Evolutionary conservation across 108 stramenopile genomes (phyloP), one percentile per base, ranked within the genome.

Genomic region (Cyclotella baltica): DNA sequence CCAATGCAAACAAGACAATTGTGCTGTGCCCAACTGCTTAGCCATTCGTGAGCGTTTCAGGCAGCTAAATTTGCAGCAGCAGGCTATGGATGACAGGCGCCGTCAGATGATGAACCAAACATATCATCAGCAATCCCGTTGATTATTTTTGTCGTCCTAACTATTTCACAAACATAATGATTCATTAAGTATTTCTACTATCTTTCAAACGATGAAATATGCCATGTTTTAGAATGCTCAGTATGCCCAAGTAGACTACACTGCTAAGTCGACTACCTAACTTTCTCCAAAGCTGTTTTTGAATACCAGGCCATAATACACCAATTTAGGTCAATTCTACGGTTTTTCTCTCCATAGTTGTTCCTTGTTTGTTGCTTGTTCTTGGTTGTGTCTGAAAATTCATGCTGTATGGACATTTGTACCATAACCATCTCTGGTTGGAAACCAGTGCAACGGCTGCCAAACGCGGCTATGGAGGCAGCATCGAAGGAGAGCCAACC

Each of bases 21-120:
- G 99, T 74, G 85, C 87, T 27, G 99, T 99, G 20, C 98, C 97
- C 10, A 97, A 96, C 58, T 99, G 99, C 76, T 86, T 90, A 77
- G 96, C 96, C 33, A 94, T 98, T 58, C 81, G 97, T n/a, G 96
- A 98, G 87, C 77, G 90, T 33, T 90, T 89, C 43, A 83, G 96
- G 22, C 93, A 95, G 81, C 76, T 96, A 35, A 89, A 90, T 71
- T 82, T 91, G 85, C 96, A 97, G 76, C 96, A 95, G 75, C 88
- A 89, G 81, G 93, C 93, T 13, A 95, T 97, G 93, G 96, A 96
- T 70, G 96, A 96, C 68, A 87, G 96, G 34, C 90, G 96, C 59
- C 83, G 96, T 34, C 93, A 93, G 83, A 86, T 88, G 82, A 94
- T 96, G 93, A 96, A 96, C 75, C 78, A 89, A 36, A 68, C 71